These are phyloP conservation scores for Metschnikowia cubensis DNA, from an alignment of 805 yeast genomes.

Conservation along the genomic window DNA sequence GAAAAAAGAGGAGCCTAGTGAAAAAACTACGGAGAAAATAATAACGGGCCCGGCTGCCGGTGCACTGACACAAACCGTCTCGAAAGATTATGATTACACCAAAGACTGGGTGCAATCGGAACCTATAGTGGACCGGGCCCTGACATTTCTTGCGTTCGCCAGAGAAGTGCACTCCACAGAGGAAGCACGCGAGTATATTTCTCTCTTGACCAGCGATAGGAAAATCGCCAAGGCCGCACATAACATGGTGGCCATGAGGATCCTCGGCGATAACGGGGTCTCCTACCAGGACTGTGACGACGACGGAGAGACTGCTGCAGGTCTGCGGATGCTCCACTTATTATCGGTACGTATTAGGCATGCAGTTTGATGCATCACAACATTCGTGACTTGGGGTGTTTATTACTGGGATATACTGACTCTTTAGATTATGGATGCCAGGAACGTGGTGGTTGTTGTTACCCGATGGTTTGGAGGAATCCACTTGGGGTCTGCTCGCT, in stretches of 20 bases:
- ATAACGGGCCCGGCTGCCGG: neutral
- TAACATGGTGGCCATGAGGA: conserved; percentile 85
- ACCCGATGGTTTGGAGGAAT: conserved; percentile 92
- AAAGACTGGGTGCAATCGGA: conserved; percentile 76
- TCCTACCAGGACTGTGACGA: conserved; percentile 85
- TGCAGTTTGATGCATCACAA: neutral
- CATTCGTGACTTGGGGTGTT: neutral
- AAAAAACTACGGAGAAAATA: neutral
- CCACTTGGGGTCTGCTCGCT: conserved; percentile 88
- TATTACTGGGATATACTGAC: conserved; percentile 23
- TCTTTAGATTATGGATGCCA: conserved; percentile 60
- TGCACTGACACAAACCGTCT: neutral
- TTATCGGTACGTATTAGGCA: conserved; percentile 45
- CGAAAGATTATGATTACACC: conserved; percentile 40
- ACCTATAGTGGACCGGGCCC: conserved; percentile 76
- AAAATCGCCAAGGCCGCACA: conserved; percentile 68
- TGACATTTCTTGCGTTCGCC: conserved; percentile 80
- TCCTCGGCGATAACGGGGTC: conserved; percentile 51
- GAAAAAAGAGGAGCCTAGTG: neutral
- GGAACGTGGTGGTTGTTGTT: conserved; percentile 84
- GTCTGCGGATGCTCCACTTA: conserved; percentile 77
- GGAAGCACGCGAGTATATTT: conserved; percentile 57
- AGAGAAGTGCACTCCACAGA: conserved; percentile 57
- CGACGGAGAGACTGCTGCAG: conserved; percentile 97
- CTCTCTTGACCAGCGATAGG: conserved; percentile 54